Evolutionary conservation across 73 alveolate genomes (phyloP).

Genomic region (Tetrahymena malaccensis): DNA sequence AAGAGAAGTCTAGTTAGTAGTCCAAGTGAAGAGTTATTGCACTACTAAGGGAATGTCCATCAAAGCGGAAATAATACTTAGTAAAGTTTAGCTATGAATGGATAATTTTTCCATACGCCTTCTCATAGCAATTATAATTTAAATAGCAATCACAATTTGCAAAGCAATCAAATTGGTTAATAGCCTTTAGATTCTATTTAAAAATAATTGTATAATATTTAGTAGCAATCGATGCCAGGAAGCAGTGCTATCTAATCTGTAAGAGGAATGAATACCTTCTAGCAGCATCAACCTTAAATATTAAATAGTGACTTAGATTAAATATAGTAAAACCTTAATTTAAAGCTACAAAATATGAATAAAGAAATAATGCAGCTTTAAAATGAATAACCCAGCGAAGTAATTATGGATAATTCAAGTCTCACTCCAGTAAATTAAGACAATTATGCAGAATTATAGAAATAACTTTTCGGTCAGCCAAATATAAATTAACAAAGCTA

Average conservation of each 20-base stretch:
- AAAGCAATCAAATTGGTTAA: background rate
- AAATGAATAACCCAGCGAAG: background rate
- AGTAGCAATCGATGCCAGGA: background rate
- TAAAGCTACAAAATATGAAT: background rate
- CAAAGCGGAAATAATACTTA: background rate
- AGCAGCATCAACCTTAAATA: background rate
- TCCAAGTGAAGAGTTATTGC: background rate
- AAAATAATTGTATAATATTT: background rate
- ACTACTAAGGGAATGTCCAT: background rate
- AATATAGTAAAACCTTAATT: background rate
- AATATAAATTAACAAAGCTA: background rate
- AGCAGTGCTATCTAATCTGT: background rate
- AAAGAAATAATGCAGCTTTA: background rate
- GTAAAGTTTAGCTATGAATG: background rate
- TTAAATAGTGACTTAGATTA: background rate
- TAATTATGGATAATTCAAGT: background rate
- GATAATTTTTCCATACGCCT: background rate
- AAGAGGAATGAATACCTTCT: background rate
- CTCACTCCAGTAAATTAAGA: background rate
- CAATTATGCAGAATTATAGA: background rate
- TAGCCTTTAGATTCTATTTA: background rate
- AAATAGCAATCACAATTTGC: background rate
- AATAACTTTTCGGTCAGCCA: background rate
- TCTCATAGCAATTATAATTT: background rate
- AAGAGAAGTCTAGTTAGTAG: background rate